Evolutionary conservation across 179 eudicot genomes (phyloP), one percentile per base, ranked within the genome.

Genomic region (Spergularia azorica): DNA sequence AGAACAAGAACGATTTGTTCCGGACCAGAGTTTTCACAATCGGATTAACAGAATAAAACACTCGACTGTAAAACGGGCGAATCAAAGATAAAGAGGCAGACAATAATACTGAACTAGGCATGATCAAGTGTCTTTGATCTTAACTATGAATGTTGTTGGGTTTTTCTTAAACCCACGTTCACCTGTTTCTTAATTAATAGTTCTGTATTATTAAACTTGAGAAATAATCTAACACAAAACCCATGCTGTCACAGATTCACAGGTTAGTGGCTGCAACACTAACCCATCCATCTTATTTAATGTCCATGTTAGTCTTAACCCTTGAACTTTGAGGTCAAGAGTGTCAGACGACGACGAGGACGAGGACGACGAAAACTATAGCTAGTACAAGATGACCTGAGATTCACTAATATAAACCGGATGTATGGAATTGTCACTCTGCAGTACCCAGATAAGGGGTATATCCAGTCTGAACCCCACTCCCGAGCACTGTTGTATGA

Each of bases 161-260:
- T 20, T 79, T 56, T 67, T 59, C 57, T 63, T 75, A 60, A 74
- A 36, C 74, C 75, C 82, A 52, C 70, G 75, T 79, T 74, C 75
- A 79, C 43, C 75, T 60, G 58, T 68, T 43, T 79, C 60, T 8
- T 74, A 60, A 50, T 36, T 50, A 9, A 15, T 18, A 62, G 68
- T 54, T 39, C 50, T 26, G 32, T 26, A 6, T 70, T 12, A n/a
- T n/a, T n/a, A 68, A 17, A 62, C 36, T 32, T 73, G 63, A 79
- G 62, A 58, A 1, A 26, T 50, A 61, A 38, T 20, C 12, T 38
- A 73, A 62, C 17, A 72, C 16, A 16, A 15, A 57, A 46, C 76
- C 76, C 66, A 72, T 72, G 66, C 67, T 72, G 55, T 72, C 67
- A 60, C 39, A 73, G 20, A 17, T 5, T 41, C 43, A 41, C 43